phyloP scores from a whole-genome alignment of 768 basidiomycete species.

The Amanita polypyramis region DNA sequence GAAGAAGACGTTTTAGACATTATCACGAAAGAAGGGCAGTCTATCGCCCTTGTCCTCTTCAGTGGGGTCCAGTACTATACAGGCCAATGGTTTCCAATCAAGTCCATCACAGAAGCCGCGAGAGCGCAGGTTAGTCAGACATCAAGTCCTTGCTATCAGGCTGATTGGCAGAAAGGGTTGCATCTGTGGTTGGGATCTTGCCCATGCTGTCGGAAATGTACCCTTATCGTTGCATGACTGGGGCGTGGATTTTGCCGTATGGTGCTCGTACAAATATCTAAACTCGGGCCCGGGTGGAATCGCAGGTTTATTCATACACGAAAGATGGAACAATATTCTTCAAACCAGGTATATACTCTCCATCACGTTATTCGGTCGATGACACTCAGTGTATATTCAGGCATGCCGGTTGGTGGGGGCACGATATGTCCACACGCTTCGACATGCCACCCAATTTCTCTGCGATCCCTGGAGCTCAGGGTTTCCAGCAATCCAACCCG shows the following conservation, averaged over 20 bases:
- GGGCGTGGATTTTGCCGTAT: slow-evolving; percentile 94
- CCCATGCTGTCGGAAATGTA: slow-evolving; percentile 93
- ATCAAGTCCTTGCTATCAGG: slow-evolving; percentile 1
- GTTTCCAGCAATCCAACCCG: slow-evolving; percentile 95
- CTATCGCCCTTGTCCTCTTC: slow-evolving; percentile 86
- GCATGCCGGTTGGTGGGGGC: slow-evolving; percentile 97
- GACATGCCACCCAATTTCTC: slow-evolving; percentile 78
- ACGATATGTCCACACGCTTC: slow-evolving; percentile 80
- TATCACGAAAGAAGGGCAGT: slow-evolving; percentile 61
- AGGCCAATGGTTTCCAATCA: slow-evolving; percentile 89
- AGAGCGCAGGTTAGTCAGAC: slow-evolving; percentile 55
- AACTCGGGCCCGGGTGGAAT: slow-evolving; percentile 97
- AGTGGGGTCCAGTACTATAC: slow-evolving; percentile 97
- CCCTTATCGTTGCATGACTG: slow-evolving; percentile 84
- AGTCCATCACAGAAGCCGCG: slow-evolving; percentile 72
- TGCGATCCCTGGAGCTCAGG: slow-evolving; percentile 84
- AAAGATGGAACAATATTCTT: slow-evolving; percentile 60
- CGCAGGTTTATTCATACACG: slow-evolving; percentile 85
- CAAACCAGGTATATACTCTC: slow-evolving; percentile 46
- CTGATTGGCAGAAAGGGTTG: slow-evolving; percentile 53
- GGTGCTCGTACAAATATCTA: slow-evolving; percentile 98
- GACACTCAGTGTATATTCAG: slow-evolving; percentile 29
- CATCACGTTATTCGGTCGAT: slow-evolving; percentile 8
- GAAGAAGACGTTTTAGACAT: slow-evolving; percentile 79
- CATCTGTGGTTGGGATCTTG: slow-evolving; percentile 93